These are phyloP conservation scores for Stephania japonica DNA, from an alignment of 164 flowering plant species.

Conservation along the genomic window DNA sequence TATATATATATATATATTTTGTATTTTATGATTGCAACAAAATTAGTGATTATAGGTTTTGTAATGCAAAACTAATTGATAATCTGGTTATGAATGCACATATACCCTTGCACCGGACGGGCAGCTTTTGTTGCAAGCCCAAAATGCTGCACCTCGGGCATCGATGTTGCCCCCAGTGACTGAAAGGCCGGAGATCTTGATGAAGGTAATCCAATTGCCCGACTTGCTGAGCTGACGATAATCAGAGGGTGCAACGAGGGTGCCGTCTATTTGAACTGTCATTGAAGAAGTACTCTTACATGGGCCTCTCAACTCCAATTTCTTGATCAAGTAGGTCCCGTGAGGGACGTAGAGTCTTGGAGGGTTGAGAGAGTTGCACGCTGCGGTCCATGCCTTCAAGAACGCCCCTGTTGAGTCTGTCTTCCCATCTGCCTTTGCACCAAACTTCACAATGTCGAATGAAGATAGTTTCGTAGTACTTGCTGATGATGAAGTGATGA, in stretches of 20 bases:
- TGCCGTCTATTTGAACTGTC: constrained; percentile 18
- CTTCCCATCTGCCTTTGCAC: constrained; percentile 21
- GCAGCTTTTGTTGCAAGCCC: constrained; percentile 23
- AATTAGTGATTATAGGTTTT: no score
- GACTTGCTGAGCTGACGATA: constrained; percentile 8
- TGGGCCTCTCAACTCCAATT: constrained; percentile 21
- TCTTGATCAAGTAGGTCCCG: constrained; percentile 22
- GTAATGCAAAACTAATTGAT: no score
- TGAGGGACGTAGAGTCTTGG: constrained; percentile 21
- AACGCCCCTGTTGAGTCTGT: constrained; percentile 18
- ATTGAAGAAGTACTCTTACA: constrained; percentile 16
- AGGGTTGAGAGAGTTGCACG: constrained; percentile 20
- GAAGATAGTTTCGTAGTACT: constrained; percentile 2
- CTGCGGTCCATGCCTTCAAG: constrained; percentile 23
- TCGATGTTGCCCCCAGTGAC: constrained; percentile 23
- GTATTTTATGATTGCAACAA: no score
- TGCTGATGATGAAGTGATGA: constrained; percentile 4
- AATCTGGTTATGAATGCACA: background rate
- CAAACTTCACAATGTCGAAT: constrained; percentile 17
- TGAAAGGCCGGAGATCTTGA: constrained; percentile 14
- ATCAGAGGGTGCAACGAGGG: constrained; percentile 20
- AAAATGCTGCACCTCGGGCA: constrained; percentile 15
- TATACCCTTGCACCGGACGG: constrained; percentile 26
- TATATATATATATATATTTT: no score
- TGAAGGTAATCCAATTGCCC: constrained; percentile 22